These are phyloP conservation scores for Desmodesmus armatus DNA, from an alignment of 139 green algal genomes.

Conservation along the genomic window DNA sequence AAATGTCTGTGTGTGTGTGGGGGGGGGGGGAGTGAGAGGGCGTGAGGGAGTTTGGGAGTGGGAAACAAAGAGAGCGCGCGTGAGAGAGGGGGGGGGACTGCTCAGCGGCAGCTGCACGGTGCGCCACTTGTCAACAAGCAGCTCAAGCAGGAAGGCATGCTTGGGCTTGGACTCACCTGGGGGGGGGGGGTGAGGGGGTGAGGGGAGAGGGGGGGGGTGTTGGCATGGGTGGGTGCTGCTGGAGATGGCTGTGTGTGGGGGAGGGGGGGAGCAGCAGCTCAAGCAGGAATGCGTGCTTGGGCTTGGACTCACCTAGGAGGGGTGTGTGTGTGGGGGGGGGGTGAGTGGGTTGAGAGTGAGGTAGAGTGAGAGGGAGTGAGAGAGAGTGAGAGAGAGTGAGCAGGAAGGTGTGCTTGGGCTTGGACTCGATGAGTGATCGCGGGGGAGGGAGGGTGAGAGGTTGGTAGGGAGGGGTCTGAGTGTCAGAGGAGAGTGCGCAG, in stretches of 20 bases:
- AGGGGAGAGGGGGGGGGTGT: not conserved
- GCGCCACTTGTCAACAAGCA: constrained; percentile 71
- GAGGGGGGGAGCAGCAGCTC: no score
- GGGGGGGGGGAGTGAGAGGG: no score
- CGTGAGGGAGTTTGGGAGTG: no score
- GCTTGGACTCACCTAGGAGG: constrained; percentile 73
- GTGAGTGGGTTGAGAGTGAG: no score
- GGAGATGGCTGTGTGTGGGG: no score
- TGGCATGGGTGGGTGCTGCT: no score
- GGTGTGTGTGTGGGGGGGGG: not conserved
- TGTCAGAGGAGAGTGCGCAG: no score
- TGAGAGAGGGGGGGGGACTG: constrained; percentile 85
- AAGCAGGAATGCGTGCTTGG: constrained; percentile 94
- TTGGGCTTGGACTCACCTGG: constrained; percentile 87
- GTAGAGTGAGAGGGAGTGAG: no score
- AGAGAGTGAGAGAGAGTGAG: constrained; percentile 88
- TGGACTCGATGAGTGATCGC: constrained; percentile 75
- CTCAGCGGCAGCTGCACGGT: constrained; percentile 79
- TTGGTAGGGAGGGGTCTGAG: not conserved
- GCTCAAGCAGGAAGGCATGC: constrained; percentile 92
- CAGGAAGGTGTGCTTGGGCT: constrained; percentile 92
- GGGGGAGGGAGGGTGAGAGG: not conserved
- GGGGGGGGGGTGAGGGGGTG: not conserved
- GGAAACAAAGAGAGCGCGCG: no score
- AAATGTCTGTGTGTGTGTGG: no score